Conservation (phyloP, 345 rosid genomes). For the Dipteronia sinensis region DNA sequence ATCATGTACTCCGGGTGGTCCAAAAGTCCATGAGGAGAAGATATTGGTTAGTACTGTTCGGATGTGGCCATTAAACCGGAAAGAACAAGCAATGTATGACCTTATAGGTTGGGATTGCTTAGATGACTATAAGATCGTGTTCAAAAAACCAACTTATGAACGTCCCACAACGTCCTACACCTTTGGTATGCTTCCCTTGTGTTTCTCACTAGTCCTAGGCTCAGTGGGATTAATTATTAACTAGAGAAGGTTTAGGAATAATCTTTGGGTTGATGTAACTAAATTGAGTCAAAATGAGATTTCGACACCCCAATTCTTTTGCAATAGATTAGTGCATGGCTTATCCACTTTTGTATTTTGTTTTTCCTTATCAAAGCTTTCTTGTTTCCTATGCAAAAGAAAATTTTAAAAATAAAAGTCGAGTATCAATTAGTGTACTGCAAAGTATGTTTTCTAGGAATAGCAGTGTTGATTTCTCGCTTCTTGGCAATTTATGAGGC, state of each 20-base stretch:
- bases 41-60: constrained; percentile 85
- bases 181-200: constrained; percentile 54
- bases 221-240: background rate
- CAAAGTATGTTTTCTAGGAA: background rate
- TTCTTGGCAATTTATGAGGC: background rate
- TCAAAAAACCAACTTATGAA: constrained; percentile 69
- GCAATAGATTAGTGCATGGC: background rate
- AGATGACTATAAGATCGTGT: constrained; percentile 59
- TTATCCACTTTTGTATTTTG: background rate
- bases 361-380: background rate
- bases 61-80: constrained; percentile 76
- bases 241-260: background rate
- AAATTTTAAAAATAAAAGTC: too few relatives aligned
- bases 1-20: constrained; percentile 63
- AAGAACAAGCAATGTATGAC: constrained; percentile 85
- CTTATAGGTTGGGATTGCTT: constrained; percentile 93
- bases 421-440: background rate
- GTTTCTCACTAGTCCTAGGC: constrained; percentile 1
- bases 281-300: background rate
- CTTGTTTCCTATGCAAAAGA: background rate
- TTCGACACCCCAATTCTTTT: background rate
- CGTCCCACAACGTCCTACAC: constrained; percentile 42
- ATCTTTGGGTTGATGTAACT: background rate
- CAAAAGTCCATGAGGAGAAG: constrained; percentile 74
- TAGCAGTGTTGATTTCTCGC: constrained; percentile 4